Base-by-base conservation (phyloP, 768 basidiomycete species). In the Lactarius evosmus region DNA sequence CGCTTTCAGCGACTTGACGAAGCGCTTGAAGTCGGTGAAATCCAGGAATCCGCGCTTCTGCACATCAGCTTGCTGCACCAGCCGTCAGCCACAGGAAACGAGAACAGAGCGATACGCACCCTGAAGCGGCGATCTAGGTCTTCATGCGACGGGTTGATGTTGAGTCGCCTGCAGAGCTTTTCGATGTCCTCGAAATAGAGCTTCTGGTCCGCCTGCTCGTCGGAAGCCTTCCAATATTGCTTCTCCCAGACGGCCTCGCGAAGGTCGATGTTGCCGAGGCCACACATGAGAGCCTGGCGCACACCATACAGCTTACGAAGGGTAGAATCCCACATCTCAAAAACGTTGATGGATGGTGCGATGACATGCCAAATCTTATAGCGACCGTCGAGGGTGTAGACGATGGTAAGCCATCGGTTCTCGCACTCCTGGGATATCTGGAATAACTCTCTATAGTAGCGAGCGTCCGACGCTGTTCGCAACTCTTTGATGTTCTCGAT, bases 311-410 rank as follows among this genome's bases (percentile, higher is more conserved):
- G 77, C 58, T 84, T 83, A 50, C 80, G 79, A 11, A 95, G 74
- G 0, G 91, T 85, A 32, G 77, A 73, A 53, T 86, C 82, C 86
- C 85, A 87, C 68, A 83, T 77, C n/a, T 77, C 74, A 69, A 85
- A 83, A 70, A 87, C 81, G 56, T 87, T 82, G 32, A 75, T 74
- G 0, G 85, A 85, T 2, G 85, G 80, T 2, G 94, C 88, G 59
- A 95, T 81, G 65, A 95, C 80, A 71, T 97, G 93, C 29, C 95
- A 81, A 0, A 89, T 89, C 77, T 95, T 95, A 80, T 91, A 93
- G 27, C 78, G 79, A 14, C 86, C 88, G 50, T 87, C 85, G 55
- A 87, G 77, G 63, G 89, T 84, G 70, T 95, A 94, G 66, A 94
- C 85, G 72, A 91, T 85, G 0, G 93, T 91, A 67, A 96, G 82